Conservation (phyloP, 768 basidiomycete genomes). For the Lactarius trivialis region DNA sequence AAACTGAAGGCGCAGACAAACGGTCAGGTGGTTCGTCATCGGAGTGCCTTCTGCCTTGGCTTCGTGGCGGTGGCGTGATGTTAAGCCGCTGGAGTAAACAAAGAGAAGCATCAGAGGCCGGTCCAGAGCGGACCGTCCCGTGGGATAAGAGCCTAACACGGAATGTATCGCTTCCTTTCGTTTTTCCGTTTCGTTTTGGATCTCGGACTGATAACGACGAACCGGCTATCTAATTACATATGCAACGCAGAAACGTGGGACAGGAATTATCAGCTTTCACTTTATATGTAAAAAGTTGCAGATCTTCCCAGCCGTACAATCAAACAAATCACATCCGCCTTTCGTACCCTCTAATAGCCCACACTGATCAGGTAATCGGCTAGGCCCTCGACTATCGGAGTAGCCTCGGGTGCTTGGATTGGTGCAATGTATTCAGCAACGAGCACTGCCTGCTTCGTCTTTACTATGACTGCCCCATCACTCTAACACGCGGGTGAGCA, state of each 20-base stretch:
- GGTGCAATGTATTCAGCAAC: slow-evolving; percentile 70
- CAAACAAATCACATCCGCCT: neutral
- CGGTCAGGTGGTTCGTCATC: neutral
- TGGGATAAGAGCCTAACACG: no score
- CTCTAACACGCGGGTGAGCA: slow-evolving; percentile 38
- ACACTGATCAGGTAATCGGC: slow-evolving; percentile 71
- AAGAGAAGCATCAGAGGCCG: no score
- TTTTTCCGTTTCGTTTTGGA: no score
- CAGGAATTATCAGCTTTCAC: neutral
- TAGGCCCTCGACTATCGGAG: slow-evolving; percentile 55
- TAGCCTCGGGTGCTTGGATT: slow-evolving; percentile 58
- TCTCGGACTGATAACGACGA: neutral
- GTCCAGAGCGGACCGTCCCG: no score
- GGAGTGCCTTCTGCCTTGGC: no score
- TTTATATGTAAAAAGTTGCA: neutral
- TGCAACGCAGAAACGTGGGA: neutral
- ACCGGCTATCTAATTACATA: slow-evolving; percentile 8
- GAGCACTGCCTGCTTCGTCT: slow-evolving; percentile 81
- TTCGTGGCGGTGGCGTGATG: no score
- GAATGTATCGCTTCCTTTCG: neutral
- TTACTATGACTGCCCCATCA: slow-evolving; percentile 66
- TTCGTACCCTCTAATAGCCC: slow-evolving; percentile 39
- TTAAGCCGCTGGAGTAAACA: no score
- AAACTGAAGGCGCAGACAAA: slow-evolving; percentile 14
- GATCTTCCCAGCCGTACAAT: slow-evolving; percentile 9